A percentile compares a stretch with the other conserved stretches of the same genome.
These are phyloP conservation scores for Xylaria polymorpha DNA, from an alignment of 2,329 filamentous ascomycete genomes.

Conservation along the genomic window DNA sequence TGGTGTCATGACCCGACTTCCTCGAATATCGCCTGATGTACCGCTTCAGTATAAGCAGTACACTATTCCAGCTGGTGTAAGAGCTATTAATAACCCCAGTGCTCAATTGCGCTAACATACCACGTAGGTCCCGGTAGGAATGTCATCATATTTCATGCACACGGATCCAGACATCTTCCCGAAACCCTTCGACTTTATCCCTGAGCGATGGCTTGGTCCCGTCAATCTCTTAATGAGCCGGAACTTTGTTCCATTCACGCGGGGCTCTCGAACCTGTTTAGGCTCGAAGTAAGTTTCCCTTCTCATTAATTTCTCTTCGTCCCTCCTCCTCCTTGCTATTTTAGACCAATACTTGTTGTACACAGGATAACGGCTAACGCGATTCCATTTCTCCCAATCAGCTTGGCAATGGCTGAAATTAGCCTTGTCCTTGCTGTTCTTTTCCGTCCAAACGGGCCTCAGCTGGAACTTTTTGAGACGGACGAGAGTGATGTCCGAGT, in stretches of 20 bases:
- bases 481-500: slow-evolving; percentile 37
- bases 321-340: not conserved
- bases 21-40: slow-evolving; percentile 12
- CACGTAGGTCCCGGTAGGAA: slow-evolving; percentile 17
- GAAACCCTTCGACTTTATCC: slow-evolving; percentile 10
- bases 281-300: not conserved
- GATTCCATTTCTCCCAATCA: not conserved
- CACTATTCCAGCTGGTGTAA: slow-evolving; percentile 9
- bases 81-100: slow-evolving; percentile 2
- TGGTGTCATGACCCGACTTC: slow-evolving; percentile 17
- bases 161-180: slow-evolving; percentile 5
- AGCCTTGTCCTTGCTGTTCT: slow-evolving; percentile 33
- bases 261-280: slow-evolving; percentile 9
- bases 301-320: not conserved
- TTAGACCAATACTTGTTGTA: not conserved
- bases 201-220: slow-evolving; percentile 7
- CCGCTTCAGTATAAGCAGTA: slow-evolving; percentile 10
- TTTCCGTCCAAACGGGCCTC: slow-evolving; percentile 35
- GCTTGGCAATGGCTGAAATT: slow-evolving; percentile 37
- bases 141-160: slow-evolving; percentile 17
- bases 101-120: slow-evolving; percentile 14
- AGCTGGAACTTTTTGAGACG: slow-evolving; percentile 34
- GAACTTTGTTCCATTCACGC: slow-evolving; percentile 7
- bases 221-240: not conserved
- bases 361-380: not conserved